Base-by-base conservation (phyloP, 257 asterid genomes). In the Nicotiana sylvestris region DNA sequence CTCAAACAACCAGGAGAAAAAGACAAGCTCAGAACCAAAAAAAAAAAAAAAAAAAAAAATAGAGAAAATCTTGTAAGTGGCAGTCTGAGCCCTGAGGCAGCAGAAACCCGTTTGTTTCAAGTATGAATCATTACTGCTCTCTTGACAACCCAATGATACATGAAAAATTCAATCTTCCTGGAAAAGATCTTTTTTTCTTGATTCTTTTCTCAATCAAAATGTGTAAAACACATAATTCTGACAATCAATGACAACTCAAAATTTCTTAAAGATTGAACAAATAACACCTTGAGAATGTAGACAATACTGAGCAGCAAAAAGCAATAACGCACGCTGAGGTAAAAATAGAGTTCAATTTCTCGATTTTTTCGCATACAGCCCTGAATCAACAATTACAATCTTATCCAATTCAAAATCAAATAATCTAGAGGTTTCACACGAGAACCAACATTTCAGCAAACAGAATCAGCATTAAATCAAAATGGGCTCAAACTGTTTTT, bases 391-490 rank as follows among this genome's bases (percentile, higher is more conserved):
- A 25, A 5, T 72, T 25, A 72, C 27, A 6, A 72, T 72, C 79
- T 72, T 72, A 46, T 72, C 79, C 79, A 72, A 72, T 55, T 12
- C 61, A 21, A 72, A 46, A 72, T 25, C 60, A 72, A 46, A 25
- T 46, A 46, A 21, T 43, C 13, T 21, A 25, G 21, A 72, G 61
- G 61, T 46, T 32, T 72, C 25, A 72, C 61, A 43, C 1, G 61
- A 46, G 37, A 46, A 13, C 27, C 37, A 25, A 15, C 39, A 46
- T 21, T 13, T 72, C 61, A 72, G 61, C 79, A 46, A 35, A 72
- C 79, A 46, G 46, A 70, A 72, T 25, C 60, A 46, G 25, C 58
- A 21, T 18, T 11, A 70, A 46, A 72, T 46, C 25, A 15, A 46
- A 13, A 46, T 29, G 25, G 61, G 25, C 61, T 21, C 18, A 72